phyloP scores from a whole-genome alignment of 768 basidiomycete genomes.

The Kwoniella sp. region DNA sequence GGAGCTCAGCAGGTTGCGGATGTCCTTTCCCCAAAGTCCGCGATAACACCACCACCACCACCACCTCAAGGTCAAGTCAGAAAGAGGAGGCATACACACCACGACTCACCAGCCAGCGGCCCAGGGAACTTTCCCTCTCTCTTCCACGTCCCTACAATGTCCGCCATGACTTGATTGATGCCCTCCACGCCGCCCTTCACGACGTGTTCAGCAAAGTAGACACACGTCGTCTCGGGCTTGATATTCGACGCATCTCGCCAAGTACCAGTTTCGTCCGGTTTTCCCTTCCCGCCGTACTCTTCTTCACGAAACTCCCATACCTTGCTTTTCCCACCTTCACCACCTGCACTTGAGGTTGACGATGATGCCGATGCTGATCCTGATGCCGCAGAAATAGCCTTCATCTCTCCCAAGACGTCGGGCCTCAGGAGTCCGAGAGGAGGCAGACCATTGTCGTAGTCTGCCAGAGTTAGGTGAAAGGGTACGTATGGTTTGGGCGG shows the following conservation, averaged over 20 bases:
- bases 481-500: conserved; percentile 37
- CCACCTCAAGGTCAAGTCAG: too few species aligned
- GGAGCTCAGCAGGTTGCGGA: too few species aligned
- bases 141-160: conserved; percentile 50
- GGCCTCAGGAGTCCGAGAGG: conserved; percentile 59
- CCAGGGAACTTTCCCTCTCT: conserved; percentile 50
- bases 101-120: conserved; percentile 53
- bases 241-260: conserved; percentile 4
- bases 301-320: conserved; percentile 25
- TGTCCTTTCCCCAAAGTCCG: too few species aligned
- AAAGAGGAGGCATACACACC: not conserved
- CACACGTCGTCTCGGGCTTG: conserved; percentile 62
- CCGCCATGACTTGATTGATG: conserved; percentile 31
- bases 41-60: conserved; percentile 34
- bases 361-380: too few species aligned
- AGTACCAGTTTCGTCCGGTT: conserved; percentile 35
- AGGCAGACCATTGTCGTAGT: conserved; percentile 30
- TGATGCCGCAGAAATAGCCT: not conserved
- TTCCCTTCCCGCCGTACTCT: conserved; percentile 3
- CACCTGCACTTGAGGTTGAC: too few species aligned
- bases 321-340: not conserved
- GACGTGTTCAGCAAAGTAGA: conserved; percentile 44
- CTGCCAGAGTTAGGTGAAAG: conserved; percentile 46
- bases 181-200: conserved; percentile 36
- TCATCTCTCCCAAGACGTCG: conserved; percentile 43